Percentiles rank a stretch among this genome's conserved stretches.
phyloP scores from a whole-genome alignment of 1,284 basidiomycete species.

The Peniophora sp. region DNA sequence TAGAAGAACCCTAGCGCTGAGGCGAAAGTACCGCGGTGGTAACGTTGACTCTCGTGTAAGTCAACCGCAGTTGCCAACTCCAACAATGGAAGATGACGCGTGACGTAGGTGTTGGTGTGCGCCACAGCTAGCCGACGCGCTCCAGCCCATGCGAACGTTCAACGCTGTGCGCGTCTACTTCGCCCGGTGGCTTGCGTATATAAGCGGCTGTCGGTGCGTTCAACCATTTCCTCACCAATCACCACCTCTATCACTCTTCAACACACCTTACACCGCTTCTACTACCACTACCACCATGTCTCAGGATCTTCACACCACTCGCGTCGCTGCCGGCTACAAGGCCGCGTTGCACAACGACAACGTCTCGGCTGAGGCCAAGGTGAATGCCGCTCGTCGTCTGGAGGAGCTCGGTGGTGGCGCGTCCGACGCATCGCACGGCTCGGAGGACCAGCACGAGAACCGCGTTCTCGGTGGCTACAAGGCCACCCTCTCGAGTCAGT shows the following conservation, averaged over 20 bases:
- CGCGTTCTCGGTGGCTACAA: slow-evolving; percentile 42
- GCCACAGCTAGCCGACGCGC: too few species aligned
- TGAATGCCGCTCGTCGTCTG: slow-evolving; percentile 35
- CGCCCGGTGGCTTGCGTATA: too few species aligned
- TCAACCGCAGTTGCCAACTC: too few species aligned
- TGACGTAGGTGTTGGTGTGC: too few species aligned
- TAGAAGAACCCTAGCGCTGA: too few species aligned
- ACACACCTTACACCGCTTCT: background rate
- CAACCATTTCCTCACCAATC: slow-evolving; percentile 14
- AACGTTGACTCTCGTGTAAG: too few species aligned
- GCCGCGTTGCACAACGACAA: slow-evolving; percentile 47
- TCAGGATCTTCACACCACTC: slow-evolving; percentile 7
- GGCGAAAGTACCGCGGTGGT: too few species aligned
- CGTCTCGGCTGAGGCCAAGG: slow-evolving; percentile 43
- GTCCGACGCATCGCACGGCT: background rate
- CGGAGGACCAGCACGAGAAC: slow-evolving; percentile 17
- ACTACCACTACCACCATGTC: background rate
- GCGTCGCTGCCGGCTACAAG: slow-evolving; percentile 46
- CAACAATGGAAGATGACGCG: too few species aligned
- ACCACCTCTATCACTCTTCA: slow-evolving; percentile 14
- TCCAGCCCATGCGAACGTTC: too few species aligned
- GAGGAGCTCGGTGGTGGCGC: slow-evolving; percentile 9
- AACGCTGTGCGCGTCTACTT: too few species aligned
- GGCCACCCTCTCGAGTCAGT: slow-evolving; percentile 40
- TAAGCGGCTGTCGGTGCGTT: too few species aligned